Evolutionary conservation across 2,329 filamentous ascomycete species (phyloP), one percentile per base, ranked within the genome.

Genomic region (Colletotrichum truncatum): DNA sequence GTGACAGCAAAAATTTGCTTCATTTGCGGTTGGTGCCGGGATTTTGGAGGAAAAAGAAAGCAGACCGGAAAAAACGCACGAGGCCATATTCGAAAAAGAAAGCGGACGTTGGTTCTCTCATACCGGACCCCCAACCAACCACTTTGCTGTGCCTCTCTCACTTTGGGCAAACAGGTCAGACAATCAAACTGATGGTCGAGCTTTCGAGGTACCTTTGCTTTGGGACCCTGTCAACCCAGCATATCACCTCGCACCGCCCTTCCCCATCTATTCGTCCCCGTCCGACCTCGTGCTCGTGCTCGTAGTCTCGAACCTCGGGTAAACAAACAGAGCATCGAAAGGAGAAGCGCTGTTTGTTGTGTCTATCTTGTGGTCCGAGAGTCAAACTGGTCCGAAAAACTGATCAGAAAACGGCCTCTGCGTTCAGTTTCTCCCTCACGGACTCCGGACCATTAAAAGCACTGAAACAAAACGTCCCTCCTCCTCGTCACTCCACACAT

Each of bases 381-480:
- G 38, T 39, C 28, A 28, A 45, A 64, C 7, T 30, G 10, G 43
- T 55, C 62, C 38, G 32, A 54, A 23, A 34, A 34, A 6, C 9
- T 21, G 39, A 45, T 14, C 48, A 18, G 18, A 32, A 38, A 36
- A 18, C 46, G 52, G 59, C 21, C 59, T 53, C 25, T 43, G 63
- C 59, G 38, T 53, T 30, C 18, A 10, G 28, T 16, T 48, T 14
- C 16, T 45, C 12, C 25, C 62, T 39, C 62, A 54, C 62, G 38
- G 38, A 41, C 64, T 53, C 38, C 26, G 58, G 30, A 46, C 30
- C 43, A 41, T 58, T 39, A 11, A 41, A 52, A 28, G 36, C 46
- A 39, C 55, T 32, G 55, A 57, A 67, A 67, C 65, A 49, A 67
- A 66, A 66, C 65, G 41, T 52, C 18, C 16, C 18, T 57, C 11